phyloP scores from a whole-genome alignment of 2,329 filamentous ascomycete species.

The Ascochyta rabiei region DNA sequence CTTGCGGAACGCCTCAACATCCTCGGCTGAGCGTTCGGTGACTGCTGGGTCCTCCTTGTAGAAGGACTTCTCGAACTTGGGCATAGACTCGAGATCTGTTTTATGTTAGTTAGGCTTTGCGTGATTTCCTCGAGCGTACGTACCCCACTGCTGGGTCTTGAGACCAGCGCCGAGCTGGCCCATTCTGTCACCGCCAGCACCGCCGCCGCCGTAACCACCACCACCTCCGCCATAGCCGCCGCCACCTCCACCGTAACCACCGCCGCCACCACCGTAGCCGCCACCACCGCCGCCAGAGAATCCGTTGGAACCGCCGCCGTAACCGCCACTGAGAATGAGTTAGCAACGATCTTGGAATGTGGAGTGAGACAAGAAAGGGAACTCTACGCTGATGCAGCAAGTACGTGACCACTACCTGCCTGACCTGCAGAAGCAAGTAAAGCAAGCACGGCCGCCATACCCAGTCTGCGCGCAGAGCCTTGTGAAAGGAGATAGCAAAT shows the following conservation, averaged over 20 bases:
- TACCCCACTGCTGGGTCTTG: slow-evolving; percentile 89
- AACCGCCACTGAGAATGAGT: slow-evolving; percentile 40
- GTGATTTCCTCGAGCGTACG: slow-evolving; percentile 48
- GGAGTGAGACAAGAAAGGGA: slow-evolving; percentile 23
- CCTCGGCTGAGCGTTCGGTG: slow-evolving; percentile 71
- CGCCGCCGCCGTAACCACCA: slow-evolving; percentile 65
- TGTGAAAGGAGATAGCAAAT: slow-evolving; percentile 37
- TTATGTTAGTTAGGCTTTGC: slow-evolving; percentile 29
- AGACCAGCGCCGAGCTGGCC: slow-evolving; percentile 84
- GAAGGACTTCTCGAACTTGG: slow-evolving; percentile 99
- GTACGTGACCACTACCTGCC: slow-evolving; percentile 30
- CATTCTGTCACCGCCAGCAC: slow-evolving; percentile 85
- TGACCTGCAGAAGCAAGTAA: slow-evolving; percentile 26
- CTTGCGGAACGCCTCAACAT: slow-evolving; percentile 87
- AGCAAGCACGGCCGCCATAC: slow-evolving; percentile 33
- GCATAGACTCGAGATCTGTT: slow-evolving; percentile 76
- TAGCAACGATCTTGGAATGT: slow-evolving; percentile 22
- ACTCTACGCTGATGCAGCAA: slow-evolving; percentile 42
- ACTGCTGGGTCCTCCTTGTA: slow-evolving; percentile 95
- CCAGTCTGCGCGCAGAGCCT: slow-evolving; percentile 39
- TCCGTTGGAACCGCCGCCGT: slow-evolving; percentile 34
- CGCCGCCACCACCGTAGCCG: slow-evolving; percentile 15
- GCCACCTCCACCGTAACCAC: slow-evolving; percentile 5
- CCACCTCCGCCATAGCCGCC: slow-evolving; percentile 56
- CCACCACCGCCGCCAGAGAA: slow-evolving; percentile 17